Evolutionary conservation across 2,329 filamentous ascomycete genomes (phyloP), one percentile per base, ranked within the genome.

Genomic region (Hysterium pulicare): DNA sequence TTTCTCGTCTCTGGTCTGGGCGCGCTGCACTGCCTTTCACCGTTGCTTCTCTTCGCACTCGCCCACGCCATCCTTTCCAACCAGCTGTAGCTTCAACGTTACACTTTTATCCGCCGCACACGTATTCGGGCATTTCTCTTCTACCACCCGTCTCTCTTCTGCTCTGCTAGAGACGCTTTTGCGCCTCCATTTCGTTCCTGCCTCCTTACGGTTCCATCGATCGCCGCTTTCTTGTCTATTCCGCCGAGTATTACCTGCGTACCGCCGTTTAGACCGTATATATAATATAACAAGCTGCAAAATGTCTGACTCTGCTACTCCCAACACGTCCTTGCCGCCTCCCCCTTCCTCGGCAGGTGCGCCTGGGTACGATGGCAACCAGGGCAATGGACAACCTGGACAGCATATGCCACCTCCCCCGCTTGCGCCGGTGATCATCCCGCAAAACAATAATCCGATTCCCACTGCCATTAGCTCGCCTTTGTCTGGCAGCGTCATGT

Each of bases 371-470:
- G 87, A 90, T 68, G 82, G 81, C 63, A 78, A 79, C 55, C 86
- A 88, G 71, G 70, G 69, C 56, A 84, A 84, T 63, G 78, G 78
- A 54, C 85, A 87, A 71, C 71, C 75, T 51, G 83, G 83, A 64
- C 77, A 82, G 50, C 86, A 93, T 68, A 90, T 96, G 86, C 86
- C 88, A 45, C 90, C 91, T 44, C 90, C 90, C 48, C 86, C 90
- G 54, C 83, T 95, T 48, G 86, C 94, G 34, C 81, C 83, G 41
- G 79, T 86, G 53, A 82, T 85, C 67, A 97, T 97, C 62, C 90
- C 91, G 21, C 89, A 93, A 71, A 97, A 96, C 75, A 96, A 82
- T 64, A 96, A 96, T 63, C 88, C 90, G 35, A 93, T 96, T 61
- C 90, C 90, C 37, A 94, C 89, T 22, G 88, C 90, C 50, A 90